These are phyloP conservation scores for Calonectria montana DNA, from an alignment of 2,329 filamentous ascomycete species.

Conservation along the genomic window DNA sequence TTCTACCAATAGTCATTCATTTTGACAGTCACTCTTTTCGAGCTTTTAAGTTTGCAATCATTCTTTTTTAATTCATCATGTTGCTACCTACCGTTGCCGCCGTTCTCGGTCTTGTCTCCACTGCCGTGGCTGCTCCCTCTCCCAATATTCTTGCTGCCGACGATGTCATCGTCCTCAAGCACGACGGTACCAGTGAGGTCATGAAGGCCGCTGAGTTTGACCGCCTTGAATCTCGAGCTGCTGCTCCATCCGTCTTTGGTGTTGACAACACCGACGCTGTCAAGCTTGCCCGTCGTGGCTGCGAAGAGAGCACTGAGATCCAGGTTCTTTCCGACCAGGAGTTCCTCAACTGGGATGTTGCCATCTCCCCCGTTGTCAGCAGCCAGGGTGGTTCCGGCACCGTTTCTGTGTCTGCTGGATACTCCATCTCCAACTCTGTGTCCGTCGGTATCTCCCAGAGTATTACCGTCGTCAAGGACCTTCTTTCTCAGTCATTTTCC, in stretches of 20 bases:
- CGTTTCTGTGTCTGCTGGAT: slow-evolving; percentile 27
- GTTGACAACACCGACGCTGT: neutral
- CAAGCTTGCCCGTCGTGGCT: slow-evolving; percentile 19
- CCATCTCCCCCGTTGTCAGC: slow-evolving; percentile 38
- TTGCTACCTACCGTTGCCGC: slow-evolving; percentile 33
- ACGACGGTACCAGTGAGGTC: slow-evolving; percentile 30
- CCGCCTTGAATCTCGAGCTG: slow-evolving; percentile 18
- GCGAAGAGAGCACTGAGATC: slow-evolving; percentile 34
- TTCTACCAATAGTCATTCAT: neutral
- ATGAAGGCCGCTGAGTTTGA: slow-evolving; percentile 36
- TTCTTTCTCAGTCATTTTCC: slow-evolving; percentile 24
- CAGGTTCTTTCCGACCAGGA: slow-evolving; percentile 34
- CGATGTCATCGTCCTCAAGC: slow-evolving; percentile 34
- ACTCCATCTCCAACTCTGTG: slow-evolving; percentile 31
- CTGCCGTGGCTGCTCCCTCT: slow-evolving; percentile 26
- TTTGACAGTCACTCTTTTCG: slow-evolving; percentile 1
- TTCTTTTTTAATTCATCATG: slow-evolving; percentile 9
- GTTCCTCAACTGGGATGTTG: slow-evolving; percentile 38
- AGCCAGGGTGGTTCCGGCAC: slow-evolving; percentile 28
- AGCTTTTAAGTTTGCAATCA: neutral
- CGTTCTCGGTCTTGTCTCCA: slow-evolving; percentile 29
- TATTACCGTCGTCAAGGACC: slow-evolving; percentile 11
- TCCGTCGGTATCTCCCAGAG: slow-evolving; percentile 2
- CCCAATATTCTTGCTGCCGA: slow-evolving; percentile 24
- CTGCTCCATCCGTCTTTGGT: neutral